Conservation (phyloP, 495 filamentous ascomycete genomes). For the Bacidia rubella region DNA sequence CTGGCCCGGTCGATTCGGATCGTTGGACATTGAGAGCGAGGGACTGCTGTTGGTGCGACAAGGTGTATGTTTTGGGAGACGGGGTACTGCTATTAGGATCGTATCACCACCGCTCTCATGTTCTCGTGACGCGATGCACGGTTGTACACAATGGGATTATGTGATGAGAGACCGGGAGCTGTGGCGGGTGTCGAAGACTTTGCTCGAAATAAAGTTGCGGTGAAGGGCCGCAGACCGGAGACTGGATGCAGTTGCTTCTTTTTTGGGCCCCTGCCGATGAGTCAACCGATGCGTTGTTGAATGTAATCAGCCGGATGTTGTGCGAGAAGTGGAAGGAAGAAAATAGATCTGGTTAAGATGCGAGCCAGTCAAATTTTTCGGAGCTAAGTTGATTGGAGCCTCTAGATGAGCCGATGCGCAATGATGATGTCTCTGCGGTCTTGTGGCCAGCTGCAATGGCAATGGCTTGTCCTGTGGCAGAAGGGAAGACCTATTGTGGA, state of each 20-base stretch:
- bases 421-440: no score
- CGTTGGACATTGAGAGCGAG: conserved; percentile 34
- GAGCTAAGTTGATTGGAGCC: neutral
- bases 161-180: neutral
- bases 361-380: neutral
- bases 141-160: neutral
- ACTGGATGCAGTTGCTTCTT: conserved; percentile 1
- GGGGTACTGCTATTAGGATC: neutral
- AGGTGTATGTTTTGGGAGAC: neutral
- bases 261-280: neutral
- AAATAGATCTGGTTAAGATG: conserved; percentile 13
- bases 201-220: conserved; percentile 16
- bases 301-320: conserved; percentile 1
- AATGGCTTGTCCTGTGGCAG: neutral
- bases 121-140: conserved; percentile 1
- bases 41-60: conserved; percentile 4
- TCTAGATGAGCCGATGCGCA: conserved; percentile 7
- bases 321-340: conserved; percentile 16
- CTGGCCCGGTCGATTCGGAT: conserved; percentile 32
- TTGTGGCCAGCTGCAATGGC: no score
- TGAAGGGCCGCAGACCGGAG: conserved; percentile 11
- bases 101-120: conserved; percentile 5
- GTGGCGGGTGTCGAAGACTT: neutral
- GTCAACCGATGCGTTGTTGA: no score
- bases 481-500: neutral